These are phyloP conservation scores for Skeletonema grethae DNA, from an alignment of 108 stramenopile species.

Conservation along the genomic window DNA sequence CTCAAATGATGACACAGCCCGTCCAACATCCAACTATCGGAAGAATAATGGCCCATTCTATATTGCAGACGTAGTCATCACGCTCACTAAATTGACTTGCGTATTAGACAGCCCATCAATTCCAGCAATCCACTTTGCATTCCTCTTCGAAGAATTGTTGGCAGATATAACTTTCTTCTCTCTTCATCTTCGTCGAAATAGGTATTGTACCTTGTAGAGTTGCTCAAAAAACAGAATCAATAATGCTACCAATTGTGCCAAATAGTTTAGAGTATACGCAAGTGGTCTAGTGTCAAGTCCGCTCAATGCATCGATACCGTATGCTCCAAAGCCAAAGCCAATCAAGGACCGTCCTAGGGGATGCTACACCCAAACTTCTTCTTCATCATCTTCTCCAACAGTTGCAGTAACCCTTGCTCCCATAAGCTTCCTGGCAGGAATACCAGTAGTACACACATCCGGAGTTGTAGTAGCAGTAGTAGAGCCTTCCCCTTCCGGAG, in stretches of 20 bases:
- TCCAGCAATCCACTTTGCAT: conserved; percentile 45
- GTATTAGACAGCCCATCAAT: conserved; percentile 68
- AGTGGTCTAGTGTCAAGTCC: conserved; percentile 21
- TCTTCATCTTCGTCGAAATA: conserved; percentile 64
- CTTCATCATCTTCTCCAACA: too few species aligned
- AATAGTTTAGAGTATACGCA: conserved; percentile 43
- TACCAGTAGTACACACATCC: too few species aligned
- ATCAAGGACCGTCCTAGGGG: conserved; percentile 68
- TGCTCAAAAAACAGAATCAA: conserved; percentile 83
- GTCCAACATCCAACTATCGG: background rate
- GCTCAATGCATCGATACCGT: conserved; percentile 32
- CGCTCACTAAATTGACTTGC: conserved; percentile 80
- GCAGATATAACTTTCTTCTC: conserved; percentile 59
- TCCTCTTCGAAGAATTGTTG: conserved; percentile 23
- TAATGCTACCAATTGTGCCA: conserved; percentile 68
- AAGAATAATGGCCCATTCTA: conserved; percentile 58
- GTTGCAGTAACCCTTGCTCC: too few species aligned
- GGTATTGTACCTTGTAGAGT: conserved; percentile 69
- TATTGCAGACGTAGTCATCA: conserved; percentile 55
- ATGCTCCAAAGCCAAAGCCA: conserved; percentile 66
- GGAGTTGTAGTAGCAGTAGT: too few species aligned
- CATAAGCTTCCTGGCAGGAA: too few species aligned
- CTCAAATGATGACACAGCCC: background rate
- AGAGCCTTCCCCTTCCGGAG: too few species aligned
- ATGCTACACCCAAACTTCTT: conserved; percentile 61